Evolutionary conservation across 129 eudicot genomes (phyloP), one percentile per base, ranked within the genome.

Genomic region (Calendula officinalis): DNA sequence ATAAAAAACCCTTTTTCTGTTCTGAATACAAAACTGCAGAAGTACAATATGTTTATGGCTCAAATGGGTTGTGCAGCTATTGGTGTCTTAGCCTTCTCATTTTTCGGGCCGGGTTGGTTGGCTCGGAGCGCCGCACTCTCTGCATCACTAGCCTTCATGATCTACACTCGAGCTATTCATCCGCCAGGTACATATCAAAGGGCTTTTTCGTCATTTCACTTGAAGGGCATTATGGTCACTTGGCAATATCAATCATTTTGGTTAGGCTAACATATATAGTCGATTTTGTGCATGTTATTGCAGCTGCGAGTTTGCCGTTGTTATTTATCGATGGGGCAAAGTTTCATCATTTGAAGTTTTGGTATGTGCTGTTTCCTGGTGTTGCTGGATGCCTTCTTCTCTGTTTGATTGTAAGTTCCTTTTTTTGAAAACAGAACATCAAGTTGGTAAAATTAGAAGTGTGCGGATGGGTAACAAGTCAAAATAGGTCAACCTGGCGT

Each of bases 51-150:
- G 95, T 94, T 94, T 72, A 75, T 83, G 78, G 95, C 95, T 40
- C 99, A 94, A 76, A 94, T 94, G 54, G 99, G 99, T 42, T 94
- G 97, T 82, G 96, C 95, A 67, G 92, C 97, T 32, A 85, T 88
- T 22, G 99, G 99, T 22, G 99, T 89, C n/a, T 52, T 89, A 59
- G 97, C 96, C 5, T 81, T 81, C 69, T 62, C 92, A 34, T 8
- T 89, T 7, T 67, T 94, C 10, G 99, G 99, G 4, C 99, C 92
- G 5, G 83, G 97, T 42, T 94, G 99, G 99, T 82, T 94, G 4
- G 92, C 99, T 34, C 75, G 99, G 70, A 82, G 97, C 77, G 43
- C 80, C 0, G 92, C 88, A 58, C 92, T 94, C 6, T 80, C 99
- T 36, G 95, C 88, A 1, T 84, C 99, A 32, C 58, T 94, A 17